A percentile compares a stretch with the other conserved stretches of the same genome.
These are phyloP conservation scores for Lipomyces spencermartinsiae DNA, from an alignment of 805 yeast species.

Conservation along the genomic window DNA sequence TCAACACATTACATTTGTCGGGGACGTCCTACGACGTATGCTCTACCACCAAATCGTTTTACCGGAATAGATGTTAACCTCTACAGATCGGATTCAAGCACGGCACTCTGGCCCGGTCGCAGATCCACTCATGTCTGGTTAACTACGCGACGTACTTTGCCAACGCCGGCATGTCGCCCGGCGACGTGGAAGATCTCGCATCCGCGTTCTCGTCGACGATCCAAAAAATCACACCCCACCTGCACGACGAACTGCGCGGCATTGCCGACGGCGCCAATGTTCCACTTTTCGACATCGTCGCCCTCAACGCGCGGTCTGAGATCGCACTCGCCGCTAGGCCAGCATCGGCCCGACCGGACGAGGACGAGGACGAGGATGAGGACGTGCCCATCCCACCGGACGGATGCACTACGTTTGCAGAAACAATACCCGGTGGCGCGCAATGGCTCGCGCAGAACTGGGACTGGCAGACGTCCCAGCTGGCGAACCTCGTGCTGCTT, in stretches of 20 bases:
- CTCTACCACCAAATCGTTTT: background rate
- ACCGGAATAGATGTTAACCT: background rate
- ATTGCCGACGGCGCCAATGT: conserved; percentile 49
- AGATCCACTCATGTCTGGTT: conserved; percentile 44
- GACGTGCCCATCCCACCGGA: conserved; percentile 43
- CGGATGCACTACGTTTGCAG: conserved; percentile 51
- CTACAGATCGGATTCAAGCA: conserved; percentile 47
- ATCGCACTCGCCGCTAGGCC: conserved; percentile 45
- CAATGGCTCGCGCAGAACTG: conserved; percentile 50
- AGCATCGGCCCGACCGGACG: conserved; percentile 31
- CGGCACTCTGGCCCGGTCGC: conserved; percentile 46
- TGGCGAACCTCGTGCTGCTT: conserved; percentile 43
- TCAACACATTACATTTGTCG: conserved; percentile 30
- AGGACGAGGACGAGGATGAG: conserved; percentile 15
- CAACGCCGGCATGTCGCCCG: conserved; percentile 44
- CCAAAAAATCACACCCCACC: conserved; percentile 44
- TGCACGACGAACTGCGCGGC: conserved; percentile 49
- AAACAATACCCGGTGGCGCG: conserved; percentile 39
- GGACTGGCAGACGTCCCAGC: conserved; percentile 51
- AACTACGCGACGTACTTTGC: conserved; percentile 45
- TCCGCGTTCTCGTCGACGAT: conserved; percentile 44
- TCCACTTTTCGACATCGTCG: conserved; percentile 48
- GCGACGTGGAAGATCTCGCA: conserved; percentile 44
- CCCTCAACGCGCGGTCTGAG: conserved; percentile 51
- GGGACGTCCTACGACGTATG: conserved; percentile 36